phyloP scores from a whole-genome alignment of 1,284 basidiomycete species.

The Volvariella surrecta region DNA sequence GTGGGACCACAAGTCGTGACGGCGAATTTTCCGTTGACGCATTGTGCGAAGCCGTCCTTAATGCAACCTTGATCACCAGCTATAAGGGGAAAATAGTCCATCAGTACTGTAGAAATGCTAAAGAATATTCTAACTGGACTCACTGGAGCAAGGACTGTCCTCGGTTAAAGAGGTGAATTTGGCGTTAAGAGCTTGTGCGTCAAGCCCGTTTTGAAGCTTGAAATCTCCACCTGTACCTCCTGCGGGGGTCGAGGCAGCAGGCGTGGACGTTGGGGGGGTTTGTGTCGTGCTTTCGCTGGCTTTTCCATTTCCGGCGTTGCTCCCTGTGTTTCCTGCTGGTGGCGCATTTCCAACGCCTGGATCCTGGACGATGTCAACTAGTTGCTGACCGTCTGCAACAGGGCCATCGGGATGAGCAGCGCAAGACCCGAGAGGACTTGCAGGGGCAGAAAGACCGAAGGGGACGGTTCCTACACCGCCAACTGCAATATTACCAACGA shows the following conservation, averaged over 20 bases:
- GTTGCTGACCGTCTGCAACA: conserved; percentile 35
- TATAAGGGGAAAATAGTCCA: conserved; percentile 5
- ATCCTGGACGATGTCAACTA: conserved; percentile 29
- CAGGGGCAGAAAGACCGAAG: conserved; percentile 21
- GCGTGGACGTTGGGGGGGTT: conserved; percentile 3
- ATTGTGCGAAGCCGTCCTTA: conserved; percentile 27
- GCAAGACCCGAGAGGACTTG: conserved; percentile 32
- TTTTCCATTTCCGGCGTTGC: conserved; percentile 8
- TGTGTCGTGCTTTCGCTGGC: conserved; percentile 4
- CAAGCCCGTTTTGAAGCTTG: conserved; percentile 28
- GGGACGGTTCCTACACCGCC: conserved; percentile 31
- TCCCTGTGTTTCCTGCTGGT: conserved; percentile 9
- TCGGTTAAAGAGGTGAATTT: conserved; percentile 28
- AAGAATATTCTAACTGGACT: conserved; percentile 2
- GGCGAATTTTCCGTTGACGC: conserved; percentile 28
- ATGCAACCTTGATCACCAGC: conserved; percentile 30
- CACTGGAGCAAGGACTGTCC: conserved; percentile 24
- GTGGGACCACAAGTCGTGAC: conserved; percentile 22
- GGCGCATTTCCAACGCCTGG: conserved; percentile 27
- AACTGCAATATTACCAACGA: conserved; percentile 26
- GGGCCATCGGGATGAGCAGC: conserved; percentile 26
- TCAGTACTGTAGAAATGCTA: too few species aligned
- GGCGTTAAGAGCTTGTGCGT: conserved; percentile 32
- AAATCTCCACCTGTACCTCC: conserved; percentile 15
- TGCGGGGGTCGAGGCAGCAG: conserved; percentile 4